Base-by-base conservation (phyloP, 768 basidiomycete species). In the Mrakia blollopis region DNA sequence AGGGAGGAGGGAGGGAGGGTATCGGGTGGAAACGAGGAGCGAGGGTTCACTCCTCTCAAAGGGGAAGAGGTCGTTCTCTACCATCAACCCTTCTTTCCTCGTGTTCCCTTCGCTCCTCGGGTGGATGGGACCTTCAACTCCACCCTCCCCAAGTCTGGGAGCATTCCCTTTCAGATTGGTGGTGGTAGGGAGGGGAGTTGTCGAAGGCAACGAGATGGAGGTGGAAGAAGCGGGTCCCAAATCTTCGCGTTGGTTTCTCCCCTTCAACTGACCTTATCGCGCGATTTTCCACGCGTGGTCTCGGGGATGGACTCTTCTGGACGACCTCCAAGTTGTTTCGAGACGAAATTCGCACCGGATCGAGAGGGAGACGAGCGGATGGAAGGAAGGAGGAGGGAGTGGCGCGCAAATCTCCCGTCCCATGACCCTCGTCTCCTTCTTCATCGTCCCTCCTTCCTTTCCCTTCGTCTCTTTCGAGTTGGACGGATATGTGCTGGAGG, bases 51-150 rank as follows among this genome's bases (percentile, higher is more conserved):
- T 30, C 25, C 28, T 32, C 32, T 52, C 47, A 13, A 37, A 39
- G 37, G 65, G 35, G 65, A n/a, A 25, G 11, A 50, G 47, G 3
- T 39, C 65, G 18, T 23, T 41, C 28, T 44, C 18, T 30, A 23
- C 68, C 25, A 37, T n/a, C 68, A 44, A 50, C 13, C 11, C 41
- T 14, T n/a, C 68, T 13, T 69, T 69, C 13, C 2, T 50, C 30
- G 21, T 41, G 10, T 9, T 23, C 25, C 11, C 18, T 41, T 69
- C 44, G 44, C 28, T n/a, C 21, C 23, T 21, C 16, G 47, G 47
- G 69, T 71, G 69, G 69, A 71, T 71, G 69, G 47, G 28, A 50
- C 50, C 28, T n/a, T 11, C 11, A 41, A 3, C 69, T 28, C 44
- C n/a, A 50, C 50, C 16, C 69, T 71, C 28, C 6, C 25, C 69